These are phyloP conservation scores for Citrullus colocynthis DNA, from an alignment of 306 rosid species.

Conservation along the genomic window DNA sequence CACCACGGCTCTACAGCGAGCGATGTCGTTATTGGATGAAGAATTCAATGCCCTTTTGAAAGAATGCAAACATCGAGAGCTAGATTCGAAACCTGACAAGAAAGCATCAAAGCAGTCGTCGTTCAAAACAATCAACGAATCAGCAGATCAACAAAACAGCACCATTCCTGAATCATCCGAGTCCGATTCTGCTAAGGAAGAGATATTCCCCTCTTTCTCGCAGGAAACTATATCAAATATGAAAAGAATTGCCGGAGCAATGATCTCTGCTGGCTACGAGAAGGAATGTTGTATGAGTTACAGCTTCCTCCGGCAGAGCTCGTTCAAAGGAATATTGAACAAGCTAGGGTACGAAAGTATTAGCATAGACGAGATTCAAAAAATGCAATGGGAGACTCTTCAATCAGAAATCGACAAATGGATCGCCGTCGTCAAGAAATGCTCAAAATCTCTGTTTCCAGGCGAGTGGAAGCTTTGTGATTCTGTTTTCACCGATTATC, in stretches of 20 bases:
- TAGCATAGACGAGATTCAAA: conserved; percentile 48
- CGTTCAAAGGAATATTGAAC: conserved; percentile 27
- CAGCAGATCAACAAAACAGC: conserved; percentile 3
- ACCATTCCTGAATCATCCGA: neutral
- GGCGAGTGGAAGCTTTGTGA: conserved; percentile 32
- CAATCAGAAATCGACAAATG: conserved; percentile 48
- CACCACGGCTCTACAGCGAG: conserved; percentile 27
- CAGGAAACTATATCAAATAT: conserved; percentile 19
- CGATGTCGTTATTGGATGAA: conserved; percentile 44
- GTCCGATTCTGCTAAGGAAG: neutral
- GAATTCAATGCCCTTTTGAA: conserved; percentile 31
- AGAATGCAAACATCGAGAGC: conserved; percentile 6
- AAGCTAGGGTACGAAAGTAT: conserved; percentile 25
- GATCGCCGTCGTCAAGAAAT: conserved; percentile 44
- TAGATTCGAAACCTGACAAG: neutral
- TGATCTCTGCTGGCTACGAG: conserved; percentile 50
- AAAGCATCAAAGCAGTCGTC: conserved; percentile 16
- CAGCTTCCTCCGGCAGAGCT: conserved; percentile 24
- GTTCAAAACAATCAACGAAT: conserved; percentile 18
- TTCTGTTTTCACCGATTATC: conserved; percentile 29
- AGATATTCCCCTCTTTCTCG: conserved; percentile 24
- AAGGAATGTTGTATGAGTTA: conserved; percentile 47
- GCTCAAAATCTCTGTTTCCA: conserved; percentile 34
- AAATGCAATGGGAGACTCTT: conserved; percentile 52
- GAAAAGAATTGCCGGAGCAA: conserved; percentile 32